Evolutionary conservation across 2,329 filamentous ascomycete genomes (phyloP).

Genomic region (Fusarium sp.): DNA sequence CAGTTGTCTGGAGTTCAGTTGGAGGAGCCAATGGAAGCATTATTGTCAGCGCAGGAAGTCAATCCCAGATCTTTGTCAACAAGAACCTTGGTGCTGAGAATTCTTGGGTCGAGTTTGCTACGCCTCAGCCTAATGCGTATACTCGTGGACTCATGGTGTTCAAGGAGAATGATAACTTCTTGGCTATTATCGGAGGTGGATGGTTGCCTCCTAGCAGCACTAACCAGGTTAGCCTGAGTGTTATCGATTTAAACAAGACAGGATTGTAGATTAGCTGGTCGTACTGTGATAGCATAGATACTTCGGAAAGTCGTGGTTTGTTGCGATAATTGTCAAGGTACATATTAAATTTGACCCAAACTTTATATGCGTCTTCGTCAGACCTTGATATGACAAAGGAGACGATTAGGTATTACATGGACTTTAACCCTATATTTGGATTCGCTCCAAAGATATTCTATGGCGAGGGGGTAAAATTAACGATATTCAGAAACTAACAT

Average conservation of each 20-base stretch:
- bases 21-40: conserved; percentile 61
- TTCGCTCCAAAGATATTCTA: too few species aligned
- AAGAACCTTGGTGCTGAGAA: conserved; percentile 53
- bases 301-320: too few species aligned
- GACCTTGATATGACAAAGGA: too few species aligned
- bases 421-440: too few species aligned
- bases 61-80: conserved; percentile 58
- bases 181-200: conserved; percentile 59
- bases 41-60: conserved; percentile 56
- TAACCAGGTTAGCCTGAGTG: conserved; percentile 57
- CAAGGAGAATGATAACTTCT: conserved; percentile 49
- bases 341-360: not conserved
- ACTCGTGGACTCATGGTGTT: conserved; percentile 54
- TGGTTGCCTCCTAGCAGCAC: conserved; percentile 60
- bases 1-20: conserved; percentile 58
- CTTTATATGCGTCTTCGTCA: not conserved
- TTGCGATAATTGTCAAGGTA: not conserved
- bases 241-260: conserved; percentile 45
- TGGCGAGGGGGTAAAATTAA: too few species aligned
- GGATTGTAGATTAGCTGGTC: not conserved
- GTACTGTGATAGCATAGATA: not conserved
- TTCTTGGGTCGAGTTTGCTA: conserved; percentile 53
- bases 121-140: conserved; percentile 54
- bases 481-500: too few species aligned
- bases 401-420: too few species aligned